Percentiles rank a stretch among this genome's conserved stretches.
Evolutionary conservation across 495 filamentous ascomycete species (phyloP).

Genomic region (Cetradonia linearis): DNA sequence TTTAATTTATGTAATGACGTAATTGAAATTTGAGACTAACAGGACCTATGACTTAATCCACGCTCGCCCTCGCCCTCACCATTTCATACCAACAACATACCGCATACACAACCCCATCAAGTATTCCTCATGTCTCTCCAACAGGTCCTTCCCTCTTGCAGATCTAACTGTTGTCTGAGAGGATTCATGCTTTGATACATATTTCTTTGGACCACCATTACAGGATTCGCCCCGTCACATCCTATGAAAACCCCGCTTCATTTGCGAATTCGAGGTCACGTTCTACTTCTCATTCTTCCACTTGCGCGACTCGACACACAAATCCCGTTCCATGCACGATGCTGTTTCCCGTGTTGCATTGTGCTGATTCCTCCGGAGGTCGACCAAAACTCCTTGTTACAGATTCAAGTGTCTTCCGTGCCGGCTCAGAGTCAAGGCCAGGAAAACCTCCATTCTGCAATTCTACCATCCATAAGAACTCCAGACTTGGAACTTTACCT

Average conservation of each 20-base stretch:
- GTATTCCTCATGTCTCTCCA: no score
- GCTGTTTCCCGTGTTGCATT: not conserved
- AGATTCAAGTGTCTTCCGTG: not conserved
- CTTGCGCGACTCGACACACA: not conserved
- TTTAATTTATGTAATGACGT: no score
- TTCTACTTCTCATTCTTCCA: not conserved
- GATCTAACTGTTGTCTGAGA: no score
- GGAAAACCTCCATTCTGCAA: not conserved
- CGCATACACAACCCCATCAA: no score
- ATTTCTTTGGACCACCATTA: no score
- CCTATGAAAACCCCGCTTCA: not conserved
- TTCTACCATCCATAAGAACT: not conserved
- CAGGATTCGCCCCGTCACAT: not conserved
- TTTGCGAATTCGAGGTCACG: not conserved
- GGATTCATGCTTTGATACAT: no score
- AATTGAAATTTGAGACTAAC: no score
- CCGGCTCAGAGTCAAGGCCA: not conserved
- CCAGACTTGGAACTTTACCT: not conserved
- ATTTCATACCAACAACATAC: no score
- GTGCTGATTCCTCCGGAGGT: not conserved
- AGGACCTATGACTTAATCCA: no score
- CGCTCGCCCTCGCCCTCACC: no score
- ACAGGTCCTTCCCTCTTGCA: no score
- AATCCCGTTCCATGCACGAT: not conserved
- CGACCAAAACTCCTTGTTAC: not conserved